phyloP scores from a whole-genome alignment of 371 early-diverging fungal species.

The Actinomortierella ambigua region DNA sequence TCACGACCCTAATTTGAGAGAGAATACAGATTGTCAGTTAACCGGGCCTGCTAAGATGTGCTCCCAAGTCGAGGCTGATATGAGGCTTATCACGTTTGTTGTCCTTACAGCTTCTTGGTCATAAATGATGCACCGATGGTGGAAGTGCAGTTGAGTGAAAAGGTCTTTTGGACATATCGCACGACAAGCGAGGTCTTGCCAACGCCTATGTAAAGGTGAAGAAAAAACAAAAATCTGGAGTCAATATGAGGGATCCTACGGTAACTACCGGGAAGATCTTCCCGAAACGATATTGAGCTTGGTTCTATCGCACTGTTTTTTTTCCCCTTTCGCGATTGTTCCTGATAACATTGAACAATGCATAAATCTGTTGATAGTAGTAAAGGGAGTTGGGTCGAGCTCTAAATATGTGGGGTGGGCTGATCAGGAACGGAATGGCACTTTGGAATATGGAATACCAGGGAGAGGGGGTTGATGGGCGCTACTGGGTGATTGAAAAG shows the following conservation, averaged over 20 bases:
- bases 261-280: too few species aligned
- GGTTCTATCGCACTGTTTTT: too few species aligned
- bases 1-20: constrained; percentile 49
- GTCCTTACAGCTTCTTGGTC: constrained; percentile 72
- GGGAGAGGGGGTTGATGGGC: too few species aligned
- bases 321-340: too few species aligned
- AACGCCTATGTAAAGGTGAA: constrained; percentile 62
- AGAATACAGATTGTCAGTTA: not conserved
- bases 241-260: not conserved
- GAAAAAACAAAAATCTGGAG: constrained; percentile 1
- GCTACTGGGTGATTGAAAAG: too few species aligned
- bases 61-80: not conserved
- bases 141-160: constrained; percentile 79
- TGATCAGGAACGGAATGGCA: too few species aligned
- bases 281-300: too few species aligned
- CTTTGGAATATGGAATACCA: too few species aligned
- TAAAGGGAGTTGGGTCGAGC: too few species aligned
- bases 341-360: too few species aligned
- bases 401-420: too few species aligned
- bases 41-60: not conserved
- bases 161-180: constrained; percentile 79
- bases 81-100: not conserved
- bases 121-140: constrained; percentile 86
- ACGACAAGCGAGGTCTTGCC: constrained; percentile 85
- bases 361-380: too few species aligned